Evolutionary conservation across 345 rosid species (phyloP), one percentile per base, ranked within the genome.

Genomic region (Passiflora organensis): DNA sequence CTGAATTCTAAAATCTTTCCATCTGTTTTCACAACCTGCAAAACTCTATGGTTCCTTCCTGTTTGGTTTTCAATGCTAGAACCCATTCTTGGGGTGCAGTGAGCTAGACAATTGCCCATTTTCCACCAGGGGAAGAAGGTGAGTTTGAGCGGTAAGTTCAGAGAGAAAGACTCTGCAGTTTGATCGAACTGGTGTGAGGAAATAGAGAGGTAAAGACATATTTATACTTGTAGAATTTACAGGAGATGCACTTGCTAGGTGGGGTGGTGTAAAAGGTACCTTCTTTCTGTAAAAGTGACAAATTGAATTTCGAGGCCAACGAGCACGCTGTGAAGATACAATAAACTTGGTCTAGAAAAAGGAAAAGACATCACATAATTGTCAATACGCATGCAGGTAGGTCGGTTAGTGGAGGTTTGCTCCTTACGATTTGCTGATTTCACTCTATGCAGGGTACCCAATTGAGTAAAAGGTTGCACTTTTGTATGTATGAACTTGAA

Each of bases 11-110:
- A 13, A 25, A 56, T 15, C 65, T 67, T 46, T 15, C 73, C 76
- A 50, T 67, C 76, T n/a, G 55, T 58, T 62, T 60, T 75, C 67
- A 75, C 76, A 55, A 69, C 51, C 59, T 47, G 71, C 56, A 75
- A 17, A 11, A 58, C 62, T 57, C 39, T 44, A 38, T 28, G 43
- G 5, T 22, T 43, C 49, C 13, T 57, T 16, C 24, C 32, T 10
- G 5, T 45, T 18, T 13, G 2, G 10, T 25, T 22, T 10, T 55
- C 11, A 9, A 60, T 11, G 53, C 69, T 54, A 19, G 68, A 66
- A 48, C 23, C 38, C 6, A 28, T 20, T 12, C 52, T 38, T 1
- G 25, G 17, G 20, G 37, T 23, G 1, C 48, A 32, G 36, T 41
- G 39, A 43, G 58, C 55, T 13, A 53, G 13, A 22, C 53, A 57